Base-by-base conservation (phyloP, 192 early-diverging fungal genomes). In the Umbelopsis sp. region DNA sequence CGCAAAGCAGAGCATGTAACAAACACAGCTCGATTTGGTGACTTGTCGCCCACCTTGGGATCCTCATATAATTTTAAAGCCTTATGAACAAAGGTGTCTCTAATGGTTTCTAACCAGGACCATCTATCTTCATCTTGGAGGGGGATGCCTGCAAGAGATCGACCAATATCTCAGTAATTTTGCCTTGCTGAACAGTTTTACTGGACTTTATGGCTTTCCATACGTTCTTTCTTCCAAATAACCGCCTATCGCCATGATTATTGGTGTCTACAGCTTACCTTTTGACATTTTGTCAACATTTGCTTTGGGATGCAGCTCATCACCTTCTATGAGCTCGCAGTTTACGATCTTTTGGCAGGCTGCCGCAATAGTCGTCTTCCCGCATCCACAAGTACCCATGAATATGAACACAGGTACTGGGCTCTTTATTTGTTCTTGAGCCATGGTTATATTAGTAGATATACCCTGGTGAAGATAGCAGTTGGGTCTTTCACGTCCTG, bases 1-100 rank as follows among this genome's bases (percentile, higher is more conserved):
- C 85, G 85, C 18, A 92, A 71, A 10, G 88, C 69, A 12, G 91
- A 92, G 68, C 91, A 92, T 20, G 82, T 86, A 25, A 91, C 85
- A 7, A 91, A 64, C 33, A 12, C 49, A 67, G 48, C 66, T 20
- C 55, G 49, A 21, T 2, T 46, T 12, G 0, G 23, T 37, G 41
- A 15, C 18, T 12, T 50, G 18, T 35, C 55, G 3, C 35, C 55
- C 16, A 61, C 30, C 2, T 61, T 30, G 18, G 55, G 74, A 4
- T 70, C 64, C 16, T 66, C 49, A 8, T 82, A 61, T 48, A 80
- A 67, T 12, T 58, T 41, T 22, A n/a, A 35, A 4, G 76, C 76
- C 35, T 58, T 67, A 35, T 80, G 35, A 10, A 75, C 52, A 48
- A 87, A 74, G 22, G 58, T 66, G 18, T 72, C 71, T 49, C 87